Percentiles rank a stretch among this genome's conserved stretches.
phyloP scores from a whole-genome alignment of 495 filamentous ascomycete species.

The Cercophora scortea region DNA sequence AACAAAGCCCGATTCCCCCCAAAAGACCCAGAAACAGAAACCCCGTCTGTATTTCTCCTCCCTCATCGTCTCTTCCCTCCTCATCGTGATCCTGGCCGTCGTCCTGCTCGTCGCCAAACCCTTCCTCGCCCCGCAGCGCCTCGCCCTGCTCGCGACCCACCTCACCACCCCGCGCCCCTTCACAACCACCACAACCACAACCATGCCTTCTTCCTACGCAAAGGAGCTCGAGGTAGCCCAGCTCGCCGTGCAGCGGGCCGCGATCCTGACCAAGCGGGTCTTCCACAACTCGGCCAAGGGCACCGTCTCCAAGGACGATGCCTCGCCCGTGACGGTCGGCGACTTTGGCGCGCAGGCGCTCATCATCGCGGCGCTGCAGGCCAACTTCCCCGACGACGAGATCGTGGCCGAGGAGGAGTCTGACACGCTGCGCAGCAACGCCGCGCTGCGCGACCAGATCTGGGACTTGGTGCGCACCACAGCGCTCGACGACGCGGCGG shows the following conservation, averaged over 20 bases:
- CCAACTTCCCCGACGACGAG: conserved; percentile 83
- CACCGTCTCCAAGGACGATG: conserved; percentile 87
- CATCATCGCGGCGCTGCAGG: conserved; percentile 81
- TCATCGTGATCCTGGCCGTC: conserved; percentile 13
- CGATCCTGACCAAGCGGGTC: conserved; percentile 82
- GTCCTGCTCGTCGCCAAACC: conserved; percentile 14
- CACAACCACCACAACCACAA: not conserved
- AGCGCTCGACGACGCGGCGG: conserved; percentile 58
- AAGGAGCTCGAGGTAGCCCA: conserved; percentile 80
- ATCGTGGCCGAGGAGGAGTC: conserved; percentile 96
- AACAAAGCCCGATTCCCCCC: too few species aligned
- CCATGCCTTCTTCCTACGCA: conserved; percentile 43
- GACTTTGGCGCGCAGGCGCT: conserved; percentile 97
- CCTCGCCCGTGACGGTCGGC: conserved; percentile 93
- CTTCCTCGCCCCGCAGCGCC: conserved; percentile 8
- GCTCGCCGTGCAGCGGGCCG: conserved; percentile 85
- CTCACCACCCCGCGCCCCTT: not conserved
- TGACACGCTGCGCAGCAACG: conserved; percentile 61
- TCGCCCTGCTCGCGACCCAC: conserved; percentile 12
- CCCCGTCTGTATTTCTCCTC: too few species aligned
- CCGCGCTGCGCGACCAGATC: conserved; percentile 58
- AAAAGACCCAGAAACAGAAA: too few species aligned
- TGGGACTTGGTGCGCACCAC: conserved; percentile 73
- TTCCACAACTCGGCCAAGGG: conserved; percentile 90
- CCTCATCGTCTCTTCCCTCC: not conserved